A percentile compares a stretch with the other conserved stretches of the same genome.
phyloP scores from a whole-genome alignment of 208 protist species.

The Acanthamoeba royreba region DNA sequence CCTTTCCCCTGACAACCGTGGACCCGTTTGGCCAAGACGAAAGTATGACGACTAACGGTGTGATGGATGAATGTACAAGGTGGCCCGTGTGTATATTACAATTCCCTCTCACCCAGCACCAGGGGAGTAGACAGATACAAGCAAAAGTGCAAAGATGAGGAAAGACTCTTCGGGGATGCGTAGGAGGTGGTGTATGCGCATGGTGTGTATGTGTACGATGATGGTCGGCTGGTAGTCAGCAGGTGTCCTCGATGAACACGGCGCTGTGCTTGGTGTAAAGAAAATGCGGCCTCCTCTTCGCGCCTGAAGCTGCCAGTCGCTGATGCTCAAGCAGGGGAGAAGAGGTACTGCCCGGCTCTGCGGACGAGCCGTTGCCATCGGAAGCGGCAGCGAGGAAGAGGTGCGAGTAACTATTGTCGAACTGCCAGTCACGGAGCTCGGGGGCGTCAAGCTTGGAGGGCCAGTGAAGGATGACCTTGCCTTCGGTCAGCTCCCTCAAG shows the following conservation, averaged over 20 bases:
- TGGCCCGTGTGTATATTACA: too few relatives aligned
- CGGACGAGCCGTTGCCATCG: background rate
- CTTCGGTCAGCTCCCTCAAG: background rate
- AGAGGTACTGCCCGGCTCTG: background rate
- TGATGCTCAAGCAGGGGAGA: background rate
- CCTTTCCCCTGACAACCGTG: too few relatives aligned
- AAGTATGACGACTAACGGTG: too few relatives aligned
- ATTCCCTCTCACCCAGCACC: too few relatives aligned
- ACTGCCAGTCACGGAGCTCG: conserved; percentile 10
- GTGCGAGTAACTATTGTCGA: conserved; percentile 2
- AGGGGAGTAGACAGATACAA: too few relatives aligned
- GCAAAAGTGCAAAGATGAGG: too few relatives aligned
- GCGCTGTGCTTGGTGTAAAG: conserved; percentile 33
- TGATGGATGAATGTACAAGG: too few relatives aligned
- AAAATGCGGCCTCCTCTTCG: background rate
- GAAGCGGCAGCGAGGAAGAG: background rate
- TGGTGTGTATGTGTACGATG: conserved; percentile 12
- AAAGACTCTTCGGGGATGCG: too few relatives aligned
- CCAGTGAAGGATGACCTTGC: conserved; percentile 28
- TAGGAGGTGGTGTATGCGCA: background rate
- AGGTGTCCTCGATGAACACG: conserved; percentile 14
- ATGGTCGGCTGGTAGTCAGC: background rate
- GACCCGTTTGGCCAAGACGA: too few relatives aligned
- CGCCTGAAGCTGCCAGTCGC: background rate
- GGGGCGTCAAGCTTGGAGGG: conserved; percentile 12